Evolutionary conservation across 495 filamentous ascomycete genomes (phyloP), one percentile per base, ranked within the genome.

Genomic region (Xylaria bambusicola): DNA sequence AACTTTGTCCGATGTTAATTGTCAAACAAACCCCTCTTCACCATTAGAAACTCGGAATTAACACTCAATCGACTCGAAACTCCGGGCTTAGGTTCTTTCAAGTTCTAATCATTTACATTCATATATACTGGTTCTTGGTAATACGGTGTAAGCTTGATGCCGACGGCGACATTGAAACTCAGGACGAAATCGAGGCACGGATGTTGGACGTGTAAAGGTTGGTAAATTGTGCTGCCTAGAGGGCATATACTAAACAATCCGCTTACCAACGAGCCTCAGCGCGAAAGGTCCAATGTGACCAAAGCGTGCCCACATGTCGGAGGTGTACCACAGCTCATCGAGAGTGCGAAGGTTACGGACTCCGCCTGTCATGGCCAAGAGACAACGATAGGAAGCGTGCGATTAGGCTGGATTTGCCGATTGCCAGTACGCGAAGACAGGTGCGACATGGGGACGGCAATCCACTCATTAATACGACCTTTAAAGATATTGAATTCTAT

Each of bases 141-240:
- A 23, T 13, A 8, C 12, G 15, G 24, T 15, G 36, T 21, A 20
- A 31, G 41, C 33, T 40, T 27, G 23, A 21, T 7, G 6, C 36
- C 23, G 35, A 8, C 20, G 6, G 40, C 40, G 38, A 7, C 27
- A 33, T 57, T 48, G 9, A 44, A 44, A 1, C 21, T 24, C n/a
- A 55, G 26, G 7, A 63, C 50, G 35, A 63, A 60, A 27, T 45
- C 60, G 27, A 45, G 56, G 47, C 62, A 51, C 55, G 56, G 64
- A 23, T 69, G 67, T 58, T 58, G 62, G 58, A 69, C 67, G 31
- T 69, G 67, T 61, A 65, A 44, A 69, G 58, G 67, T 66, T 53
- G 35, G 60, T 60, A 24, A 38, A 52, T 18, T 15, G 54, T 29
- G 41, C 24, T 54, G 24, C 8, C 10, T 54, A 6, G 17, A 20